phyloP scores from a whole-genome alignment of 192 early-diverging fungal species.

The Backusella parvicylindrica region DNA sequence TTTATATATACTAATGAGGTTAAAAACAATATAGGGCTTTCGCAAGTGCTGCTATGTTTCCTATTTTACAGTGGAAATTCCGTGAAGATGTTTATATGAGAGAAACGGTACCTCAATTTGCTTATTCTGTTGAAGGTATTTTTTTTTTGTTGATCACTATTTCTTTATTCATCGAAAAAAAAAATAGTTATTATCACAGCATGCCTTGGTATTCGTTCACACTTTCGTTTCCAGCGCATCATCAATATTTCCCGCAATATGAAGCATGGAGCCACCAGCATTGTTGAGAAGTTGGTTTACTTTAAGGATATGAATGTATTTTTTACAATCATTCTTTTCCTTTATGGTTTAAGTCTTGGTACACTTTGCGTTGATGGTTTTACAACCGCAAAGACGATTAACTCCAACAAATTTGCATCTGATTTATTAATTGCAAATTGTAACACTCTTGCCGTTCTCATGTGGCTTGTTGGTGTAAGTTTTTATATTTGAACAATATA shows the following conservation, averaged over 20 bases:
- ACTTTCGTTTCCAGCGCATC: constrained; percentile 16
- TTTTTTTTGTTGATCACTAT: not conserved
- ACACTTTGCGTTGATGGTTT: constrained; percentile 30
- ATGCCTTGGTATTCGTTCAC: constrained; percentile 20
- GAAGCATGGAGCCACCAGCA: not conserved
- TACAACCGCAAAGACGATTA: constrained; percentile 5
- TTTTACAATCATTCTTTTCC: constrained; percentile 14
- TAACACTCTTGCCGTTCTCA: constrained; percentile 11
- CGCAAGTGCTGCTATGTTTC: constrained; percentile 30
- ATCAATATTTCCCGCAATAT: constrained; percentile 2
- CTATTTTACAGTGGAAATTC: constrained; percentile 30
- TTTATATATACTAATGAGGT: not conserved
- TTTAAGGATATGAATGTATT: constrained; percentile 34
- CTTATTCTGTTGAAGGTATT: constrained; percentile 30
- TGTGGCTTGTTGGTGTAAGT: constrained; percentile 27
- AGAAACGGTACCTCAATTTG: constrained; percentile 40
- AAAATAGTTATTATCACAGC: constrained; percentile 18
- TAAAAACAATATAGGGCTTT: constrained; percentile 15
- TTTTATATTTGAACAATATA: not conserved
- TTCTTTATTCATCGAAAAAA: not conserved
- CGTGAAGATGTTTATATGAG: constrained; percentile 14
- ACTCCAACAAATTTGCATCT: constrained; percentile 24
- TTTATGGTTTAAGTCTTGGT: constrained; percentile 10
- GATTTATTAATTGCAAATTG: constrained; percentile 23
- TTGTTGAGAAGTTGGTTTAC: constrained; percentile 20